These are phyloP conservation scores for Eucalyptus erythrocorys DNA, from an alignment of 345 rosid genomes.

Conservation along the genomic window DNA sequence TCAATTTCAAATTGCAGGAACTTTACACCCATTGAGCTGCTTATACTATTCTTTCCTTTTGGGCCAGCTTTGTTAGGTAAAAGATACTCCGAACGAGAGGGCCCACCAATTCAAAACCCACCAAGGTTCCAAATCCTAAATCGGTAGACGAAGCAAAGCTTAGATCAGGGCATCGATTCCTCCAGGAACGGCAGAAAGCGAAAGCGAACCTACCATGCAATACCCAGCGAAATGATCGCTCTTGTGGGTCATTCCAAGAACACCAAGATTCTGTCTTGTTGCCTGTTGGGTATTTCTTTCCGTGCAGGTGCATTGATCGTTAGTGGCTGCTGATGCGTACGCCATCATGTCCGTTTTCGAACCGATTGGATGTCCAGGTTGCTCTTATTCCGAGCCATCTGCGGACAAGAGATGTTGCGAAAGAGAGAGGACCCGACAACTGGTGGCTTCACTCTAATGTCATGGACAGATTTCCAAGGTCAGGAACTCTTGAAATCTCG, in stretches of 20 bases:
- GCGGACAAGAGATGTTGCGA: neutral
- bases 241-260: neutral
- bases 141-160: neutral
- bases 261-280: neutral
- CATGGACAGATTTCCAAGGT: neutral
- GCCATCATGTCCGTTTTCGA: neutral
- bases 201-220: neutral
- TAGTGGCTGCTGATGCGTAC: neutral
- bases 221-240: neutral
- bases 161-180: neutral
- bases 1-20: neutral
- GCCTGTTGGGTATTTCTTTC: neutral
- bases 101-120: neutral
- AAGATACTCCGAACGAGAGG: neutral
- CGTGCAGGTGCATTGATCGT: neutral
- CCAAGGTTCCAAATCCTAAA: neutral
- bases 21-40: neutral
- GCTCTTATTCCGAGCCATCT: neutral
- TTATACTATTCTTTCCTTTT: neutral
- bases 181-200: neutral
- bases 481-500: neutral
- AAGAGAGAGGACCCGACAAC: neutral
- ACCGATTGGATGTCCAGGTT: neutral
- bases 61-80: neutral
- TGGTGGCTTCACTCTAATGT: neutral